These are phyloP conservation scores for Aureobasidium subglaciale DNA, from an alignment of 2,329 filamentous ascomycete species.

Conservation along the genomic window DNA sequence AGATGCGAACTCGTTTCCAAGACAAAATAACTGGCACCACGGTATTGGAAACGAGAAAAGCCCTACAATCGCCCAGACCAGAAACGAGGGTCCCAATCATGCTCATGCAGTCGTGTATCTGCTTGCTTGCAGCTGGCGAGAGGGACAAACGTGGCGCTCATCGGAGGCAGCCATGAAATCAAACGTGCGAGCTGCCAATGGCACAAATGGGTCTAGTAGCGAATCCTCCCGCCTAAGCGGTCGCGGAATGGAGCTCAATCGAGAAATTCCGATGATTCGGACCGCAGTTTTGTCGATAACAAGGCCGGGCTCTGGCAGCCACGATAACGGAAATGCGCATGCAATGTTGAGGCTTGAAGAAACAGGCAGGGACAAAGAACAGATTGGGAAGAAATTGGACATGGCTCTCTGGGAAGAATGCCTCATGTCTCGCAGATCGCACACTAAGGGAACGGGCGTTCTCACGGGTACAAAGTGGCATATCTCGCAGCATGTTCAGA, in stretches of 20 bases:
- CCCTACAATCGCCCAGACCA: neutral
- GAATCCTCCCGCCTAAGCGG: slow-evolving; percentile 12
- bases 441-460: slow-evolving; percentile 1
- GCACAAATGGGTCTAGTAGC: neutral
- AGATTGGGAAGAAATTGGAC: neutral
- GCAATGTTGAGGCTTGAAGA: neutral
- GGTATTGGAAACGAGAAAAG: neutral
- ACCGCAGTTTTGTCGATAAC: slow-evolving; percentile 2
- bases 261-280: neutral
- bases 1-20: neutral
- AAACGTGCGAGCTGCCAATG: slow-evolving; percentile 3
- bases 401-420: neutral
- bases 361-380: neutral
- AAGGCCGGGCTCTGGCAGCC: neutral
- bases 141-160: slow-evolving; percentile 1
- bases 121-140: neutral
- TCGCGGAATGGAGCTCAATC: neutral
- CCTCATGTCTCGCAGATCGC: slow-evolving; percentile 7
- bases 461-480: slow-evolving; percentile 4
- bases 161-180: neutral
- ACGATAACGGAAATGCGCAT: neutral
- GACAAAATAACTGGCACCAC: neutral
- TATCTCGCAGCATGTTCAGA: neutral
- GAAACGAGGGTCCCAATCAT: neutral
- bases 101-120: neutral